These are phyloP conservation scores for Nicotiana noctiflora DNA, from an alignment of 257 asterid genomes.

Conservation along the genomic window DNA sequence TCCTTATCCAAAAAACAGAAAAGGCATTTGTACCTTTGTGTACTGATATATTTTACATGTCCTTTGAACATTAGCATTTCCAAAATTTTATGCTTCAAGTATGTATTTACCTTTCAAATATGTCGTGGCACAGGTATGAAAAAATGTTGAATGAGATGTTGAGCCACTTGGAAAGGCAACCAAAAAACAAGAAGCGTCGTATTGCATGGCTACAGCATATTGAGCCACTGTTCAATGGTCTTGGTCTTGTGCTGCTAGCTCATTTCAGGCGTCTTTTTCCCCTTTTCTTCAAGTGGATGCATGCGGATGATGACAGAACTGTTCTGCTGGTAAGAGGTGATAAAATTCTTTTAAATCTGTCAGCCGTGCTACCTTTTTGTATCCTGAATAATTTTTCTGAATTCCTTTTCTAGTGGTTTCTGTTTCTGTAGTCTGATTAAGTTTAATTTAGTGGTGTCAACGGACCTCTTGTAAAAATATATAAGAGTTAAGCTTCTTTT, in stretches of 20 bases:
- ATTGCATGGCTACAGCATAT: conserved; percentile 65
- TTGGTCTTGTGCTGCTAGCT: conserved; percentile 69
- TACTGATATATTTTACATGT: not conserved
- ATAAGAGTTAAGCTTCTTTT: not conserved
- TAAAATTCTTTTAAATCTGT: conserved; percentile 11
- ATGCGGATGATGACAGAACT: conserved; percentile 83
- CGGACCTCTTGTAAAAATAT: not conserved
- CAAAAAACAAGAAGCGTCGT: conserved; percentile 77
- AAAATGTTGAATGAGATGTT: conserved; percentile 79
- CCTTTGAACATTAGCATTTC: not conserved
- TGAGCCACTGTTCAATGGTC: conserved; percentile 58
- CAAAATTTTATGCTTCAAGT: not conserved
- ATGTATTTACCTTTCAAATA: conserved; percentile 1
- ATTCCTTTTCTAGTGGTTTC: not conserved
- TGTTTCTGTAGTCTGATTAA: not conserved
- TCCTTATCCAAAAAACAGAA: too few relatives aligned
- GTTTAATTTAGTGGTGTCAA: not conserved
- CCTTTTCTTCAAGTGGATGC: conserved; percentile 88
- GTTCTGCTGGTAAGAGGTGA: conserved; percentile 56
- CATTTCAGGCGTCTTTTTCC: conserved; percentile 85
- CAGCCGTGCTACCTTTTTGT: not conserved
- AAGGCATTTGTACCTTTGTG: not conserved
- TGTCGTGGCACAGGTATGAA: conserved; percentile 53
- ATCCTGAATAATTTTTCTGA: not conserved
- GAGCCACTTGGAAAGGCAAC: conserved; percentile 87